Evolutionary conservation across 2,329 filamentous ascomycete species (phyloP).

Genomic region (Cercospora sp.): DNA sequence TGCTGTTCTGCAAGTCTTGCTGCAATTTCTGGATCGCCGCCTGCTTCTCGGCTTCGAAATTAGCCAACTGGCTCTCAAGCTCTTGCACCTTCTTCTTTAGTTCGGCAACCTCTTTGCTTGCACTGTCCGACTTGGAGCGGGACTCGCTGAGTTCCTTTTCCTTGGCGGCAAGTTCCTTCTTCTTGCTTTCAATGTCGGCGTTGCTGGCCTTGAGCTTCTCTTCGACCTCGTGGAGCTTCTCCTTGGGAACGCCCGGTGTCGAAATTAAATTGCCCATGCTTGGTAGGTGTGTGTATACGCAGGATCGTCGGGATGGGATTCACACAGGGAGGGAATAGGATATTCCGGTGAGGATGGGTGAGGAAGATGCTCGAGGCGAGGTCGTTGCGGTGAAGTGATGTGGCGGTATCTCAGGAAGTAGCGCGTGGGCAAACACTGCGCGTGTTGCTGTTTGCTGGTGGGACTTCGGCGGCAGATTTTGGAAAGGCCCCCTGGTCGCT

Average conservation of each 20-base stretch:
- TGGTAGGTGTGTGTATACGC: constrained; percentile 3
- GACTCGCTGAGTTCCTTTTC: constrained; percentile 19
- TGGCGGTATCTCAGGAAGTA: constrained; percentile 6
- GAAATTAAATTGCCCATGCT: constrained; percentile 28
- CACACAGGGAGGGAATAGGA: constrained; percentile 6
- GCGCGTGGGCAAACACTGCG: constrained; percentile 6
- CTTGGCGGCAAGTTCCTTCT: constrained; percentile 20
- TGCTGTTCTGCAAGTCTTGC: constrained; percentile 18
- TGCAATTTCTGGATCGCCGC: constrained; percentile 17
- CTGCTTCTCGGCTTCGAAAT: constrained; percentile 17
- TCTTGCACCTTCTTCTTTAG: constrained; percentile 20
- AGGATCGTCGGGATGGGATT: neutral
- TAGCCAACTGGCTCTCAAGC: constrained; percentile 20
- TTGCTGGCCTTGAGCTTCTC: constrained; percentile 24
- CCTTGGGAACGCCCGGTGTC: constrained; percentile 21
- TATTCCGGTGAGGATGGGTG: neutral
- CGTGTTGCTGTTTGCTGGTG: constrained; percentile 12
- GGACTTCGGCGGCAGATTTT: constrained; percentile 8
- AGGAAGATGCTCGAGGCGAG: neutral
- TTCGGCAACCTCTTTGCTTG: constrained; percentile 16
- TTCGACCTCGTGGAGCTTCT: constrained; percentile 27
- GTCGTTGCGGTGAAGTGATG: constrained; percentile 8
- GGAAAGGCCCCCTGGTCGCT: constrained; percentile 2
- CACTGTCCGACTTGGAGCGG: constrained; percentile 16
- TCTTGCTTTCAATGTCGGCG: constrained; percentile 18